phyloP scores from a whole-genome alignment of 805 yeast species.

The Metschnikowia arizonensis region DNA sequence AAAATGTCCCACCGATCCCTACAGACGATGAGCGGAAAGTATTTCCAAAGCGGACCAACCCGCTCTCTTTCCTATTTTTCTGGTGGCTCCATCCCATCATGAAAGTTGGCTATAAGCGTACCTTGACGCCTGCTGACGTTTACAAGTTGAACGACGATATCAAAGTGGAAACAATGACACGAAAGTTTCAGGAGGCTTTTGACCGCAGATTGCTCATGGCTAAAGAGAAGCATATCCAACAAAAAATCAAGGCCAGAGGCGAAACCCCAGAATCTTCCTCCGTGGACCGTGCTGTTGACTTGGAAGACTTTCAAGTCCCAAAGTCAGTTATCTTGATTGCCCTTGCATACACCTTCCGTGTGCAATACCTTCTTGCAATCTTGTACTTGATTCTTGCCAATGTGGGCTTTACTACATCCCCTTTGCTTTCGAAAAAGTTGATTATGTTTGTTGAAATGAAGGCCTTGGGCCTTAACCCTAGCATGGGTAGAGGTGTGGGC shows the following conservation, averaged over 20 bases:
- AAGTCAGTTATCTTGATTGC: constrained; percentile 22
- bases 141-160: constrained; percentile 35
- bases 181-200: constrained; percentile 17
- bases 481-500: constrained; percentile 37
- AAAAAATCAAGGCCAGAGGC: constrained; percentile 27
- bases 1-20: constrained; percentile 49
- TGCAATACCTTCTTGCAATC: constrained; percentile 25
- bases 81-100: constrained; percentile 68
- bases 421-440: constrained; percentile 36
- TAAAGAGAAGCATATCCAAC: constrained; percentile 17
- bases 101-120: constrained; percentile 66
- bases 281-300: constrained; percentile 24
- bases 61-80: constrained; percentile 45
- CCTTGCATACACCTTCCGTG: constrained; percentile 27
- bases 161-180: constrained; percentile 32
- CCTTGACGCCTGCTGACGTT: constrained; percentile 61
- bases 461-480: constrained; percentile 22
- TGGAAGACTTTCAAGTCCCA: constrained; percentile 30
- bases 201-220: constrained; percentile 11
- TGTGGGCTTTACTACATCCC: constrained; percentile 27
- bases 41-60: constrained; percentile 44
- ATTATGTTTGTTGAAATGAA: constrained; percentile 32
- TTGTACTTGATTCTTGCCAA: constrained; percentile 24
- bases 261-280: constrained; percentile 17
- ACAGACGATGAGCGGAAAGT: constrained; percentile 44